These are phyloP conservation scores for Dunaliella sp. DNA, from an alignment of 139 green algal species.

Conservation along the genomic window DNA sequence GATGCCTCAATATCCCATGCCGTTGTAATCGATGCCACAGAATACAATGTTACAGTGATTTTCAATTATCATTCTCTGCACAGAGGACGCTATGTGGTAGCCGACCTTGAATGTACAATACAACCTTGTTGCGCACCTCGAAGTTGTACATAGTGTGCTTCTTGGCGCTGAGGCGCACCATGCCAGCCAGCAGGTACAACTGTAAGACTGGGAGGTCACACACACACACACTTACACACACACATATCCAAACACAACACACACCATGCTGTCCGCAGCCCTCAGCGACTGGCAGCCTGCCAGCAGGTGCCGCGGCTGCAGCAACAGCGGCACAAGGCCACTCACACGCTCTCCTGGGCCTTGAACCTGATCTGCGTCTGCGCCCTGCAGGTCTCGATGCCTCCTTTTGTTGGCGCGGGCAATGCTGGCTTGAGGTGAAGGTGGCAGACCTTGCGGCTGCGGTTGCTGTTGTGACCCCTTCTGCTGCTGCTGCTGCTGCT, in stretches of 20 bases:
- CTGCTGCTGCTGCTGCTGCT: neutral
- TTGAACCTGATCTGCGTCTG: too few relatives aligned
- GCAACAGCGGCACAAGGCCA: neutral
- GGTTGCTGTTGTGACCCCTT: neutral
- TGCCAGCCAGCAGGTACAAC: slow-evolving; percentile 38
- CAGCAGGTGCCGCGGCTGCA: slow-evolving; percentile 3
- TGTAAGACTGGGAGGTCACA: slow-evolving; percentile 31
- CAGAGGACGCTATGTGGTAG: too few relatives aligned
- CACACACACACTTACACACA: slow-evolving; percentile 18
- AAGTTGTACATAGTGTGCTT: slow-evolving; percentile 34
- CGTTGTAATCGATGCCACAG: too few relatives aligned
- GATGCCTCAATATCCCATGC: too few relatives aligned
- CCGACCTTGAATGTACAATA: too few relatives aligned
- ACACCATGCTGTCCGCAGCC: slow-evolving; percentile 4
- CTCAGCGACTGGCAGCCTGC: neutral
- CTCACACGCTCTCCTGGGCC: neutral
- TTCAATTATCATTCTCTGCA: too few relatives aligned
- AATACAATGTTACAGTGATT: too few relatives aligned
- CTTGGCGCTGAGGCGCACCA: slow-evolving; percentile 32
- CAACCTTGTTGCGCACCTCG: slow-evolving; percentile 35
- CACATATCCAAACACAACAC: neutral
- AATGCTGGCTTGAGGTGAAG: neutral
- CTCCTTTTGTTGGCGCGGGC: neutral
- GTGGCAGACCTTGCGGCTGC: neutral
- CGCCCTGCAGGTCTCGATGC: too few relatives aligned